phyloP scores from a whole-genome alignment of 257 asterid species.

The Oldenlandia corymbosa region DNA sequence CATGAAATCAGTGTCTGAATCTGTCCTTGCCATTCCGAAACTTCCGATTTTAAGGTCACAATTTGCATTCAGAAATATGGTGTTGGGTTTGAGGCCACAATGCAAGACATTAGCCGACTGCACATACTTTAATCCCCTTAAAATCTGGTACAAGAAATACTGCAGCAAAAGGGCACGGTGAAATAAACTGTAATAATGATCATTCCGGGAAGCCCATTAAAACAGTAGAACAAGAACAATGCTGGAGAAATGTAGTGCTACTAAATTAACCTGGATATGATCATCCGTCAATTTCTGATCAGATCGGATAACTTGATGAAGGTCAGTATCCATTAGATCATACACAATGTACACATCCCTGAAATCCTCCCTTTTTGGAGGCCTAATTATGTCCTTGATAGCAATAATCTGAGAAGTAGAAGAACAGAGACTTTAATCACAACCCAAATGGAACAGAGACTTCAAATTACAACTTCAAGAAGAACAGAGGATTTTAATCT shows the following conservation, averaged over 20 bases:
- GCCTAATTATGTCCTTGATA: slow-evolving; percentile 74
- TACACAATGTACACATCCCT: slow-evolving; percentile 76
- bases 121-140: slow-evolving; percentile 75
- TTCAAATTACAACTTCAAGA: background rate
- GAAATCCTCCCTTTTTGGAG: slow-evolving; percentile 61
- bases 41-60: slow-evolving; percentile 81
- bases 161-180: slow-evolving; percentile 31
- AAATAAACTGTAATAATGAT: background rate
- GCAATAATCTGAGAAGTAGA: slow-evolving; percentile 57
- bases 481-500: background rate
- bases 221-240: background rate
- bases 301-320: slow-evolving; percentile 88
- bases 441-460: background rate
- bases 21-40: slow-evolving; percentile 85
- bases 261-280: slow-evolving; percentile 60
- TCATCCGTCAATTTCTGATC: slow-evolving; percentile 66
- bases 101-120: slow-evolving; percentile 88
- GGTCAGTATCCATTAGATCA: slow-evolving; percentile 80
- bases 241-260: background rate
- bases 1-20: slow-evolving; percentile 87
- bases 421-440: background rate
- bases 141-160: slow-evolving; percentile 77
- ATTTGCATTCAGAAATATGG: slow-evolving; percentile 67
- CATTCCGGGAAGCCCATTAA: background rate
- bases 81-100: slow-evolving; percentile 86